phyloP scores from a whole-genome alignment of 192 early-diverging fungal genomes.

The Umbelopsis sp. region DNA sequence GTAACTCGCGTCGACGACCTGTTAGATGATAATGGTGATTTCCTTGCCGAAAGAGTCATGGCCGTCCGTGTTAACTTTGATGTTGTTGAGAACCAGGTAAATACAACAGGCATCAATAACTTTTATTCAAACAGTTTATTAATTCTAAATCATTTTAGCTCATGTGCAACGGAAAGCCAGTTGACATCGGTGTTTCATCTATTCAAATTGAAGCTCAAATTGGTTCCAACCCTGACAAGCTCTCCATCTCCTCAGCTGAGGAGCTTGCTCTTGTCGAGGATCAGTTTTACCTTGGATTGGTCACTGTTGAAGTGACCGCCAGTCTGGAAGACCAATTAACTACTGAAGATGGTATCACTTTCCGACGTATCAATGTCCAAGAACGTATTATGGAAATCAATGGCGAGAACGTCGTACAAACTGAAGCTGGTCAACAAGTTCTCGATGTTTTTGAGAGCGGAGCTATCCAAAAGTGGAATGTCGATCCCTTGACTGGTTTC shows the following conservation, averaged over 20 bases:
- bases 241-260: conserved; percentile 44
- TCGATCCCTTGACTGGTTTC: conserved; percentile 38
- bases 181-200: conserved; percentile 45
- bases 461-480: conserved; percentile 44
- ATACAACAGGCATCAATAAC: too few relatives aligned
- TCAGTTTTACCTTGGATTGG: conserved; percentile 54
- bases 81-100: conserved; percentile 55
- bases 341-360: conserved; percentile 41
- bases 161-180: conserved; percentile 52
- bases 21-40: conserved; percentile 55
- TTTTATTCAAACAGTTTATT: too few relatives aligned
- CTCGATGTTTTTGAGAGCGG: conserved; percentile 56
- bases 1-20: conserved; percentile 61
- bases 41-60: conserved; percentile 59
- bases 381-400: conserved; percentile 59
- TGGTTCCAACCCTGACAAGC: conserved; percentile 40
- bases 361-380: conserved; percentile 53
- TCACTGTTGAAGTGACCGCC: conserved; percentile 57
- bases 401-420: conserved; percentile 53
- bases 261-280: conserved; percentile 46
- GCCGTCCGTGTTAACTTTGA: conserved; percentile 63
- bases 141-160: conserved; percentile 37
- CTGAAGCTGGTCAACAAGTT: conserved; percentile 56
- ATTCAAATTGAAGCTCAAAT: conserved; percentile 48
- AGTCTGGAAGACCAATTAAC: conserved; percentile 43